phyloP scores from a whole-genome alignment of 306 rosid genomes.

The Medicago ruthenica region DNA sequence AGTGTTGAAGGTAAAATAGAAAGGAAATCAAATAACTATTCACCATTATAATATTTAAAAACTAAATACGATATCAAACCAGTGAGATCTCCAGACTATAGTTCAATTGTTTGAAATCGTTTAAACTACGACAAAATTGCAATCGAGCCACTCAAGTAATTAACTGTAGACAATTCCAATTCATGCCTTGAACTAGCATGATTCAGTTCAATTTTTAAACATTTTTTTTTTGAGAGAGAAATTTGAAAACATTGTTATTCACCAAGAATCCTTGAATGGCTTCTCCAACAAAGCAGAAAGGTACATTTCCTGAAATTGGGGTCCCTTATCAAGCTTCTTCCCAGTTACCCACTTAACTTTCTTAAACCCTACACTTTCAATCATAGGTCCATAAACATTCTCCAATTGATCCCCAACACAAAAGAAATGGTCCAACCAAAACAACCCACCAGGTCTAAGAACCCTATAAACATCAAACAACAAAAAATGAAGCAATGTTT shows the following conservation, averaged over 20 bases:
- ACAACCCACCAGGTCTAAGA: constrained; percentile 58
- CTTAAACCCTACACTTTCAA: constrained; percentile 54
- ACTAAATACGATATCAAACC: too few species aligned
- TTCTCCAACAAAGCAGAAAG: constrained; percentile 61
- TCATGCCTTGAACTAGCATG: not conserved
- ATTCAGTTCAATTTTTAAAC: not conserved
- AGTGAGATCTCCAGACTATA: too few species aligned
- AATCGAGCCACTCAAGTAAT: not conserved
- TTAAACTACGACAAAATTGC: too few species aligned
- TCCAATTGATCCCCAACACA: constrained; percentile 49
- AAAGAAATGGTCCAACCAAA: constrained; percentile 64
- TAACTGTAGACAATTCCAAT: too few species aligned
- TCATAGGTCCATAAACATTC: constrained; percentile 49
- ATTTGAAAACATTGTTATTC: not conserved
- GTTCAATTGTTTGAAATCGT: too few species aligned
- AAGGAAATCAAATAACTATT: too few species aligned
- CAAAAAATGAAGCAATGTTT: constrained; percentile 42
- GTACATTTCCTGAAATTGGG: constrained; percentile 47
- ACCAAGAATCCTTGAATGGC: constrained; percentile 50
- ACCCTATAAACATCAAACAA: constrained; percentile 52
- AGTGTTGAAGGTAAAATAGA: too few species aligned
- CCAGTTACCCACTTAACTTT: constrained; percentile 57
- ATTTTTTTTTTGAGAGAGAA: too few species aligned
- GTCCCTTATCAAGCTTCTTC: constrained; percentile 53
- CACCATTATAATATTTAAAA: too few species aligned